A percentile compares a stretch with the other conserved stretches of the same genome.
Conservation (phyloP, 2,329 filamentous ascomycete genomes). For the Scedosporium apiospermum region DNA sequence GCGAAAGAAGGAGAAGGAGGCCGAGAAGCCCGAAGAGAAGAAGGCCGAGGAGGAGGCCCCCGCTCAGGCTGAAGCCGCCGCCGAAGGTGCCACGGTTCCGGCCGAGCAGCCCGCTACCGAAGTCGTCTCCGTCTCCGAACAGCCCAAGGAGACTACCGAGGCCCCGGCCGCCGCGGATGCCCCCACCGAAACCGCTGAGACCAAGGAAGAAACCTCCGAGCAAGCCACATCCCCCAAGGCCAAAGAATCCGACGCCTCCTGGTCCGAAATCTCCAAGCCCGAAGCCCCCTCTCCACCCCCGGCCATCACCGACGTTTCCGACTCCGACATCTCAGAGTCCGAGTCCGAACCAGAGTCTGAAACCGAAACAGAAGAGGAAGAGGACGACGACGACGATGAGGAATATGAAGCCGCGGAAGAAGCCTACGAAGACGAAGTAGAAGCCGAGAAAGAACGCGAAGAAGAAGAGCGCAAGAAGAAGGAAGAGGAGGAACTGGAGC, state of each 20-base stretch:
- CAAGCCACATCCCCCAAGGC: neutral
- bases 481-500: constrained; percentile 8
- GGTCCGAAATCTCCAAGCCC: constrained; percentile 1
- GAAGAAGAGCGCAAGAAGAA: constrained; percentile 16
- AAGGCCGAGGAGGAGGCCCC: constrained; percentile 6
- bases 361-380: constrained; percentile 15
- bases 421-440: constrained; percentile 3
- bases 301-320: constrained; percentile 14
- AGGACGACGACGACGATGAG: constrained; percentile 13
- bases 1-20: neutral
- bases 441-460: constrained; percentile 11
- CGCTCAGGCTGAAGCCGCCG: neutral
- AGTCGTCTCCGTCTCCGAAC: neutral
- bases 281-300: constrained; percentile 18
- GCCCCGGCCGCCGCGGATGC: neutral
- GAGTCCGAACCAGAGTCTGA: constrained; percentile 13
- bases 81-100: neutral
- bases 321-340: constrained; percentile 5
- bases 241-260: neutral
- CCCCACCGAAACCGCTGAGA: neutral
- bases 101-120: neutral
- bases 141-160: neutral
- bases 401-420: constrained; percentile 9
- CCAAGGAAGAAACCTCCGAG: neutral
- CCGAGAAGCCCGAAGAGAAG: constrained; percentile 15